Evolutionary conservation across 225 moss, liverwort and hornwort species (phyloP), one percentile per base, ranked within the genome.

Genomic region (Antitrichia curtipendula): DNA sequence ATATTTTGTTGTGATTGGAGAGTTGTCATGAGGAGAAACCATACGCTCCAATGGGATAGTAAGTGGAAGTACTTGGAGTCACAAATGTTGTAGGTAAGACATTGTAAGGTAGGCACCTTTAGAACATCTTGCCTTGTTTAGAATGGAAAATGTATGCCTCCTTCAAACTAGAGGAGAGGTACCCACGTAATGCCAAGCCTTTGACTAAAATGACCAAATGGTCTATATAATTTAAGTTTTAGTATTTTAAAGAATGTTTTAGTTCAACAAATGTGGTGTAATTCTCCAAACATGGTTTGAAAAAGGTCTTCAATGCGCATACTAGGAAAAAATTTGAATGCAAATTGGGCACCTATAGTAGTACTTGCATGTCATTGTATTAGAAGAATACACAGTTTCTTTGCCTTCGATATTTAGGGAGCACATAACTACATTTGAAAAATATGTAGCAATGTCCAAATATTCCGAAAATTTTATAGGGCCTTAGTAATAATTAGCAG

Each of bases 31-130:
- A 32, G 0, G 17, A 32, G 9, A 63, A 63, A 63, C 4, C 32
- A 8, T 32, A 63, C 9, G 32, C 63, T 32, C 9, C 3, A 34
- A 32, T 0, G 2, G 1, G 3, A 4, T 63, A 8, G 3, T 2
- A 34, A 9, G 18, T 17, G 9, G 63, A 64, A 64, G 9, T 34
- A 13, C 20, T 66, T 66, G 5, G 12, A 66, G 1, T 23, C 38
- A 23, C 2, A 0, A 1, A 4, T 68, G 9, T 22, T 38, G 22
- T 1, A 0, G 7, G 3, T 20, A 20, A 65, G 4, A n/a, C n/a
- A n/a, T n/a, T n/a, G n/a, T n/a, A n/a, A n/a, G n/a, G n/a, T 65
- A 6, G n/a, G 1, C 0, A 1, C 23, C 68, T 4, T 68, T 68
- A 0, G 8, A 4, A 3, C 24, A 24, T 71, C 28, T 0, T 43